Evolutionary conservation across 116 monocot genomes (phyloP).

Genomic region (Dioscorea cayenensis): DNA sequence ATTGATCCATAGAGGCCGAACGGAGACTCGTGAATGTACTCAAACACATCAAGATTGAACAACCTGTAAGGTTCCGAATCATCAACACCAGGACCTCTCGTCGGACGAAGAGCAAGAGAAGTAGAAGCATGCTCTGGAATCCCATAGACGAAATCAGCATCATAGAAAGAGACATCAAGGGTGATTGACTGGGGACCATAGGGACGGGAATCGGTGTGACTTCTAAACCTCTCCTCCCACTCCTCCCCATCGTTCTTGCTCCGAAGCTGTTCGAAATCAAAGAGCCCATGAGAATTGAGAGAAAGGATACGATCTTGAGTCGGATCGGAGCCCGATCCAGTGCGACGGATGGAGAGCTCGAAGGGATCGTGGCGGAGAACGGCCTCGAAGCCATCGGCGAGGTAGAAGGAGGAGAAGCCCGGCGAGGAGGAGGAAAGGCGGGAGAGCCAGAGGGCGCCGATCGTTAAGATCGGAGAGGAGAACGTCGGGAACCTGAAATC

Average conservation of each 20-base stretch:
- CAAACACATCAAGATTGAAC: conserved; percentile 95
- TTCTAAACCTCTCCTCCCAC: conserved; percentile 85
- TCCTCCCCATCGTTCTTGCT: conserved; percentile 60
- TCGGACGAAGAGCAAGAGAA: conserved; percentile 54
- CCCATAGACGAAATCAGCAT: conserved; percentile 88
- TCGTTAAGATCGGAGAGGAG: conserved; percentile 70
- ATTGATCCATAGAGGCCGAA: conserved; percentile 95
- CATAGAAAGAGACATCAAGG: conserved; percentile 86
- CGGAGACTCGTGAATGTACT: conserved; percentile 82
- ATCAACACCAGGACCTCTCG: conserved; percentile 82
- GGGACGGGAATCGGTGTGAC: conserved; percentile 77
- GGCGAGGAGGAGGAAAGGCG: conserved; percentile 18
- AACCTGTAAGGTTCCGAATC: conserved; percentile 89
- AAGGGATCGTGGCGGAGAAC: conserved; percentile 79
- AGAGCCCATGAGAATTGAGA: conserved; percentile 79
- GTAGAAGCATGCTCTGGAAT: conserved; percentile 87
- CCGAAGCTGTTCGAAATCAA: conserved; percentile 85
- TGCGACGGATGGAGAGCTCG: conserved; percentile 52
- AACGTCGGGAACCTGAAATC: conserved; percentile 86
- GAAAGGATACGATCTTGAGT: conserved; percentile 52
- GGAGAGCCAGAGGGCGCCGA: conserved; percentile 52
- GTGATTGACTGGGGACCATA: conserved; percentile 85
- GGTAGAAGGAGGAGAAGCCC: conserved; percentile 37
- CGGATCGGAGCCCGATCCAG: conserved; percentile 5
- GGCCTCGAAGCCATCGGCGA: conserved; percentile 57